Percentiles rank a stretch among this genome's conserved stretches.
phyloP scores from a whole-genome alignment of 148 eudicot genomes.

The Talinum fruticosum region DNA sequence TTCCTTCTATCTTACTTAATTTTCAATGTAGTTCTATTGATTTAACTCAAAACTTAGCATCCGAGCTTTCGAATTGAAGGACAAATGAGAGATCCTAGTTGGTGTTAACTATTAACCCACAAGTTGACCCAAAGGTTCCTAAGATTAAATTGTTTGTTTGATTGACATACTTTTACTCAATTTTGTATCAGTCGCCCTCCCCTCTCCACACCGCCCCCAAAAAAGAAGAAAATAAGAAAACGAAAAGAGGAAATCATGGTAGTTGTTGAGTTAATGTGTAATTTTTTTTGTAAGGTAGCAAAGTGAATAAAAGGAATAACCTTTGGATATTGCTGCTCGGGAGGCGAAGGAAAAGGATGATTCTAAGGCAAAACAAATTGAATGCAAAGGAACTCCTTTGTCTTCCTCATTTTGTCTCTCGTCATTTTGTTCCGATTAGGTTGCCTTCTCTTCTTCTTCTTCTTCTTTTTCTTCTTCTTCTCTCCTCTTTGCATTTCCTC shows the following conservation, averaged over 20 bases:
- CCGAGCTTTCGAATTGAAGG: not conserved
- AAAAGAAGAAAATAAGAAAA: not conserved
- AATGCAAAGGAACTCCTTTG: no score
- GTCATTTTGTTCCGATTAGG: no score
- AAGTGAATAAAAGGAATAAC: constrained; percentile 32
- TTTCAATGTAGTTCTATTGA: not conserved
- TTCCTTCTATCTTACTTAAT: not conserved
- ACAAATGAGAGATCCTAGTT: not conserved
- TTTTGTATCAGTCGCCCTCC: not conserved
- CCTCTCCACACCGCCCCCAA: no score
- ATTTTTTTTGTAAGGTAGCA: constrained; percentile 30
- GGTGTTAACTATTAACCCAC: not conserved
- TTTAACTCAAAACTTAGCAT: not conserved
- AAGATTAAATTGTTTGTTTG: not conserved
- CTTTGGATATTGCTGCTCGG: constrained; percentile 1
- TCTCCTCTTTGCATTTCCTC: no score
- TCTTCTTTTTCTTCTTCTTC: no score
- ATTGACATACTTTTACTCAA: not conserved
- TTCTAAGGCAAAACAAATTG: constrained; percentile 35
- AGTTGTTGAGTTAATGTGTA: not conserved
- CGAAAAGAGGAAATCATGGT: not conserved
- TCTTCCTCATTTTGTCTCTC: no score
- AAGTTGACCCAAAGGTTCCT: not conserved
- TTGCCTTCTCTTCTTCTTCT: no score
- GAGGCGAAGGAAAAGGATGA: constrained; percentile 28